Base-by-base conservation (phyloP, 2,329 filamentous ascomycete genomes). In the Exophiala calicioides region DNA sequence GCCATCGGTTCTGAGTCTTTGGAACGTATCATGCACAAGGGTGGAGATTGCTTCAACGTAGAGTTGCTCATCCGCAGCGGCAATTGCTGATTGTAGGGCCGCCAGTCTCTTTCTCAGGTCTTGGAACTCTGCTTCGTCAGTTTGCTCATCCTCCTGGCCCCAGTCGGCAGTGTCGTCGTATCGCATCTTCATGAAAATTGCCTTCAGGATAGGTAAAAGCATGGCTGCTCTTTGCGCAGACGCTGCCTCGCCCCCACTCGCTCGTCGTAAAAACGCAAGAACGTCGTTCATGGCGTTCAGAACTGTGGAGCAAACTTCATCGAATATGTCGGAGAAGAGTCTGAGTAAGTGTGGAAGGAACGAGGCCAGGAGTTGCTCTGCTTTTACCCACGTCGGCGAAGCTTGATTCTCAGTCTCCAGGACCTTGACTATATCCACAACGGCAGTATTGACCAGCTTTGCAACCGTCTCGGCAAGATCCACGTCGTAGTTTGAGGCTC, bases 301-400 rank as follows among this genome's bases (percentile, higher is more conserved):
- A 48, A 97, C 89, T 9, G 89, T 93, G 26, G 90, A 94, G 74
- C 93, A 97, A 58, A 98, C 85, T 71, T 98, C 93, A 67, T 98
- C 93, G 66, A 94, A 98, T 65, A 98, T 90, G 68, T 98, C 93
- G 18, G 90, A 87, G 70, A 98, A 96, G 74, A 96, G 96, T 29
- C 91, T 87, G 39, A 98, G 75, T 9, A 97, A 78, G 58, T 90
- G 85, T 0, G 90, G 89, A 20, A 95, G 74, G 65, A 97, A 97
- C 30, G 81, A 80, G 62, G 86, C 86, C 42, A 97, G 76, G 50
- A 94, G 80, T 58, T 86, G 83, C 59, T 93, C 89, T 39, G 93
- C 91, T 59, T 84, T 86, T 34, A 79, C 77, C 58, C 81, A 83
- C 19, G 82, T 84, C 32, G 82, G 76, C 20, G 82, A 76, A 53